These are phyloP conservation scores for Theileria sp. DNA, from an alignment of 169 alveolate genomes.

Conservation along the genomic window DNA sequence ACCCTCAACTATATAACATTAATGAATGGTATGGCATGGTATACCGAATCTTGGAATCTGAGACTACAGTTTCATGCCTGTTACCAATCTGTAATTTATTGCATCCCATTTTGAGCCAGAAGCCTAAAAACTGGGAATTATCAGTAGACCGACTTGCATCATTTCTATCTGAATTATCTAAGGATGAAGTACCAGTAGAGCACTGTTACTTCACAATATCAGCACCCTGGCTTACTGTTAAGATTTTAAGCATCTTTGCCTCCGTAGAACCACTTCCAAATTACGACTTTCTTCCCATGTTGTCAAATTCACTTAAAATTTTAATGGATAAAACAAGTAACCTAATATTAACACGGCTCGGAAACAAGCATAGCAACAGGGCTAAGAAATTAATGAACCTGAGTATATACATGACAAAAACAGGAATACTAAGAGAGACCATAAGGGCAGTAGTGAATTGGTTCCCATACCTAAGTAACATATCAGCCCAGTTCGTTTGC, in stretches of 20 bases:
- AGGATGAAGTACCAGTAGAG: conserved; percentile 27
- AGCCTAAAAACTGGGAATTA: conserved; percentile 41
- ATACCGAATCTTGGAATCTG: conserved; percentile 48
- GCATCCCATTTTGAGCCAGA: conserved; percentile 10
- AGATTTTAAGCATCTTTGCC: conserved; percentile 32
- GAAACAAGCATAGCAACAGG: not conserved
- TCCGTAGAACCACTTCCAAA: conserved; percentile 15
- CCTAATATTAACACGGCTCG: conserved; percentile 4
- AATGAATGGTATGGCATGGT: conserved; percentile 63
- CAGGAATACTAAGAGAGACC: conserved; percentile 44
- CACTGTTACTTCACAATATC: conserved; percentile 39
- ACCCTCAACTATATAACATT: conserved; percentile 43
- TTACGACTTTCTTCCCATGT: conserved; percentile 16
- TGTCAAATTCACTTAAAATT: conserved; percentile 20
- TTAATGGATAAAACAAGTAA: conserved; percentile 23
- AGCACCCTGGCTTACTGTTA: conserved; percentile 58
- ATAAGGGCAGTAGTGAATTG: conserved; percentile 52
- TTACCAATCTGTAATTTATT: conserved; percentile 30
- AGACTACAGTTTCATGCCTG: conserved; percentile 36
- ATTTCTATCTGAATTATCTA: conserved; percentile 16
- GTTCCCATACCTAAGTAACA: conserved; percentile 23
- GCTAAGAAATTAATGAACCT: not conserved
- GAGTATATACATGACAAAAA: conserved; percentile 23
- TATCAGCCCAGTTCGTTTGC: conserved; percentile 17
- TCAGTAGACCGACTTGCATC: conserved; percentile 28